Evolutionary conservation across 2,329 filamentous ascomycete species (phyloP).

Genomic region (Ophiocordyceps sinensis): DNA sequence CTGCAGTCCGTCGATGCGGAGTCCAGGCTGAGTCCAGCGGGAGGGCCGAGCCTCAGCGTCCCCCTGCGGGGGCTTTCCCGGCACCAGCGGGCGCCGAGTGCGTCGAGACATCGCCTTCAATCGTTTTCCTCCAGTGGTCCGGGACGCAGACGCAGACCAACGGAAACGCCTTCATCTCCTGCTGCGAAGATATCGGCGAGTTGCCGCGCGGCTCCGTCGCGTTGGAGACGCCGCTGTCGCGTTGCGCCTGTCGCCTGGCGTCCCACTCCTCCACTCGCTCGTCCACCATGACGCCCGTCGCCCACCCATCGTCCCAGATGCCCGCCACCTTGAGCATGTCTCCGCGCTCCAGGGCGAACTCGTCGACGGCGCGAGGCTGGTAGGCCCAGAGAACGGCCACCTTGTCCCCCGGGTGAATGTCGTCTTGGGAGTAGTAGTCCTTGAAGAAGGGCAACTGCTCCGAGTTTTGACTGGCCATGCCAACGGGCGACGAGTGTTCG

Average conservation of each 20-base stretch:
- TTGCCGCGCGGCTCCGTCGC: conserved; percentile 48
- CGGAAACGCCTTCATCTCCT: conserved; percentile 95
- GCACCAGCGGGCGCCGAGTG: conserved; percentile 39
- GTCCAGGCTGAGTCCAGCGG: no score
- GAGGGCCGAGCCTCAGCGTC: conserved; percentile 1
- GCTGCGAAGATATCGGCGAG: conserved; percentile 44
- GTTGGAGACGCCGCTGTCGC: conserved; percentile 88
- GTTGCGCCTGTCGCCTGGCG: conserved; percentile 56
- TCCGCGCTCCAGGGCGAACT: conserved; percentile 83
- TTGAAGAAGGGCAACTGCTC: conserved; percentile 96
- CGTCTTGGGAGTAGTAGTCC: conserved; percentile 95
- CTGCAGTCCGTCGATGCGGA: no score
- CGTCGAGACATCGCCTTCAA: conserved; percentile 71
- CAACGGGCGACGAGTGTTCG: conserved; percentile 73
- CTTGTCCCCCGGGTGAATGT: conserved; percentile 81
- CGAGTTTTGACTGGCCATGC: conserved; percentile 74
- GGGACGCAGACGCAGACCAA: conserved; percentile 91
- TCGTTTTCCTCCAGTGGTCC: conserved; percentile 92
- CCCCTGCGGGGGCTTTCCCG: conserved; percentile 1
- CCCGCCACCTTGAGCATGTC: conserved; percentile 98
- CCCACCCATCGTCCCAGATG: conserved; percentile 99
- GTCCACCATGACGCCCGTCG: conserved; percentile 72
- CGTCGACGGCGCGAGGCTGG: conserved; percentile 81
- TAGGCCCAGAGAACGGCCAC: conserved; percentile 95
- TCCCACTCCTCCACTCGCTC: conserved; percentile 87